Conservation (phyloP, 148 eudicot species). For the Dysphania ambrosioides region DNA sequence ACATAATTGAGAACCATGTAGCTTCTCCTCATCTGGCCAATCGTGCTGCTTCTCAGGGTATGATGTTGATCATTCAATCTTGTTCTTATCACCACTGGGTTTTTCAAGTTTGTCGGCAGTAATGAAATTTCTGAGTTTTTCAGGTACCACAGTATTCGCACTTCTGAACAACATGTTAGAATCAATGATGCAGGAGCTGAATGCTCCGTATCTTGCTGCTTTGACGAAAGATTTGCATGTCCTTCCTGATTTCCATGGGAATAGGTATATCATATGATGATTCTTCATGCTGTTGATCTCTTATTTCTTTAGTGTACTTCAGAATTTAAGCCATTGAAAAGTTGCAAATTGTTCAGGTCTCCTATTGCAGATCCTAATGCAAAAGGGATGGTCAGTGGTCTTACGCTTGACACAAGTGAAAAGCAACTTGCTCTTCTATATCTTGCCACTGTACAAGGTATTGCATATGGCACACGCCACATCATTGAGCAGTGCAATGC, state of each 20-base stretch:
- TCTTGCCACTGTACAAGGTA: slow-evolving; percentile 89
- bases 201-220: slow-evolving; percentile 65
- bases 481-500: slow-evolving; percentile 95
- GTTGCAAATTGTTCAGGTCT: slow-evolving; percentile 56
- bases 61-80: slow-evolving; percentile 16
- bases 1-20: slow-evolving; percentile 74
- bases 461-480: slow-evolving; percentile 97
- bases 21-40: slow-evolving; percentile 84
- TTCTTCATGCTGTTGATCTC: background rate
- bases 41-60: slow-evolving; percentile 89
- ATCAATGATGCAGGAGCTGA: slow-evolving; percentile 53
- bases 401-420: slow-evolving; percentile 88
- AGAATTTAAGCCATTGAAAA: slow-evolving; percentile 5
- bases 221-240: slow-evolving; percentile 82
- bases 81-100: background rate
- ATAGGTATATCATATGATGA: slow-evolving; percentile 49
- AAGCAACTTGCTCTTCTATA: slow-evolving; percentile 82
- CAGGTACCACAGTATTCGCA: slow-evolving; percentile 69
- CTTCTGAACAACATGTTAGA: slow-evolving; percentile 75
- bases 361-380: slow-evolving; percentile 90
- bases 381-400: slow-evolving; percentile 83
- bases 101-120: background rate
- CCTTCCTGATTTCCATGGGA: slow-evolving; percentile 96
- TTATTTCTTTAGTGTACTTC: background rate
- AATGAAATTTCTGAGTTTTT: slow-evolving; percentile 5